These are phyloP conservation scores for Piromyces finnis DNA, from an alignment of 192 early-diverging fungal genomes.

Conservation along the genomic window DNA sequence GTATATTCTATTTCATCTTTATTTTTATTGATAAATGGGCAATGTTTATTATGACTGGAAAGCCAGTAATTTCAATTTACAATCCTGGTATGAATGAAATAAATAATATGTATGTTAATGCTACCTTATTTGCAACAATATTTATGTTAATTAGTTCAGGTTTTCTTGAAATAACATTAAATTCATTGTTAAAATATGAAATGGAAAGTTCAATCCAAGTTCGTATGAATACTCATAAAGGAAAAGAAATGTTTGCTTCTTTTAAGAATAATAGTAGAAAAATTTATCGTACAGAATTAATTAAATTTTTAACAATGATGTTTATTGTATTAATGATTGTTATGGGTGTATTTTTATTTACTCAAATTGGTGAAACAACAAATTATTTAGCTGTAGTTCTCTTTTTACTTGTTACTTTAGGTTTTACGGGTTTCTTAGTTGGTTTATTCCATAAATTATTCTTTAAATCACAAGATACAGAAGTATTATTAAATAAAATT, in stretches of 20 bases:
- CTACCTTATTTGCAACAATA: slow-evolving; percentile 12
- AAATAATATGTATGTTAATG: slow-evolving; percentile 7
- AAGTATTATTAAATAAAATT: background rate
- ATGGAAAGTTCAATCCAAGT: background rate
- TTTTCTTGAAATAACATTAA: slow-evolving; percentile 15
- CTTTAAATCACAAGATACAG: background rate
- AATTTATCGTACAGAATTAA: background rate
- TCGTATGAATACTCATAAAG: background rate
- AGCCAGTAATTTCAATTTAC: background rate
- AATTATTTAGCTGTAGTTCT: background rate
- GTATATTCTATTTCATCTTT: slow-evolving; percentile 18
- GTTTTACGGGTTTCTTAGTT: background rate
- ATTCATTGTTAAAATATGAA: background rate
- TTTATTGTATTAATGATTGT: background rate
- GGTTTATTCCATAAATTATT: background rate
- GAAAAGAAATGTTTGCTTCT: background rate
- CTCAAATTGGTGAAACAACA: too few relatives aligned
- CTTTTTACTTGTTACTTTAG: background rate
- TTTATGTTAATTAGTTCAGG: slow-evolving; percentile 18
- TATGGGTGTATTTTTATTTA: background rate
- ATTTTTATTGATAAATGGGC: slow-evolving; percentile 19
- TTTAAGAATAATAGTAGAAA: background rate
- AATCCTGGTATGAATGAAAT: background rate
- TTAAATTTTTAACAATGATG: background rate
- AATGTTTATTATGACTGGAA: slow-evolving; percentile 16